Evolutionary conservation across 2,329 filamentous ascomycete species (phyloP), one percentile per base, ranked within the genome.

Genomic region (Monosporascus cannonballus): DNA sequence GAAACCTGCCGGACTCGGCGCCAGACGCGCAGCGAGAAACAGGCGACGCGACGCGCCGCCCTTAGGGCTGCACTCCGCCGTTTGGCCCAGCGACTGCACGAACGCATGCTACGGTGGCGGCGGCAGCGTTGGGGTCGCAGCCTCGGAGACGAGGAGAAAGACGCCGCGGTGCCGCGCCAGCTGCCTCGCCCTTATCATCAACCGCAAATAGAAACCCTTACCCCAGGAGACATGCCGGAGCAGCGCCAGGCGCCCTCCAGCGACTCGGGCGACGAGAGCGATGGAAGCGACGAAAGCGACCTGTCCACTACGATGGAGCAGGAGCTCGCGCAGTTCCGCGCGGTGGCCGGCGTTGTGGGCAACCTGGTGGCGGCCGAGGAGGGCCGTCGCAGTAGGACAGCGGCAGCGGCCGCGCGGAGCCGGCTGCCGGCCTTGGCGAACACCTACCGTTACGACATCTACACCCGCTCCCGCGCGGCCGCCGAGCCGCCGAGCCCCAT

Each of bases 311-410:
- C 72, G 3, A 75, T 79, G 71, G 73, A 76, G 56, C 71, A 77
- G 58, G 76, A 78, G 59, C 71, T 80, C 56, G 71, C 74, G 3
- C 68, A 72, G 48, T 75, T 80, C 63, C 71, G 76, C 2, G 69
- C 70, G 49, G 76, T 72, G 2, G 75, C 75, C 6, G 68, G 69
- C 6, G 66, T 77, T 45, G 73, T 80, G 0, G 72, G 71, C 41
- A 71, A 73, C 41, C 67, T 80, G 49, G 69, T 79, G 22, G 67
- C 72, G 6, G 73, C 71, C 2, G 75, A 76, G 51, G 74, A 76
- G 55, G 71, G 67, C 20, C 64, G 42, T 9, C 42, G 42, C 5
- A 18, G 18, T 14, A 22, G 42, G 9, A 24, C 24, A 6, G 24
- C 15, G 7, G 42, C 41, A 20, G 3, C 14, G 9, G 39, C 8